phyloP scores from a whole-genome alignment of 2,329 filamentous ascomycete species.

The Fonsecaea monophora region DNA sequence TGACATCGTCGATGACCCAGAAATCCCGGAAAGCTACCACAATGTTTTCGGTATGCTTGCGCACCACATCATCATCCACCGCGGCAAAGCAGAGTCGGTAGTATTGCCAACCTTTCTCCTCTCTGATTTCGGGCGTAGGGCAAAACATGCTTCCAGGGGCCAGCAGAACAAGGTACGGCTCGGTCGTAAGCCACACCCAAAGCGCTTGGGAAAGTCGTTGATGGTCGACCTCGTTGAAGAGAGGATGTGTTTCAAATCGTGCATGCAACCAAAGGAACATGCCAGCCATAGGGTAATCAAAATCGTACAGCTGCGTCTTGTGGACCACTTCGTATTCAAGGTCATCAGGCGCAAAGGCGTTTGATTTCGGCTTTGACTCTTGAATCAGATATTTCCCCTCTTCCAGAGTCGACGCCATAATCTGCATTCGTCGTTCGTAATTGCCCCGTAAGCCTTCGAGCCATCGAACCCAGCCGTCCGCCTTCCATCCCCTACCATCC shows the following conservation, averaged over 20 bases:
- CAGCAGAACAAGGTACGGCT: slow-evolving; percentile 73
- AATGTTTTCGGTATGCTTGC: slow-evolving; percentile 67
- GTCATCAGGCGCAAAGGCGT: slow-evolving; percentile 43
- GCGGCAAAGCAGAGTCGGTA: slow-evolving; percentile 85
- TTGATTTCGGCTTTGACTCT: slow-evolving; percentile 22
- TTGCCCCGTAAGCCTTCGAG: slow-evolving; percentile 80
- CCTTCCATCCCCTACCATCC: slow-evolving; percentile 72
- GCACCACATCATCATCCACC: slow-evolving; percentile 73
- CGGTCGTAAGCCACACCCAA: slow-evolving; percentile 72
- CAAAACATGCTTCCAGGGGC: slow-evolving; percentile 77
- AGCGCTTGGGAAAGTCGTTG: slow-evolving; percentile 68
- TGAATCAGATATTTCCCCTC: slow-evolving; percentile 62
- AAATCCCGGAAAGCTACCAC: slow-evolving; percentile 74
- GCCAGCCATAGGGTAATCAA: slow-evolving; percentile 80
- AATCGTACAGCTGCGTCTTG: slow-evolving; percentile 76
- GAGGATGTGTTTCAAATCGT: slow-evolving; percentile 64
- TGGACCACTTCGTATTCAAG: slow-evolving; percentile 77
- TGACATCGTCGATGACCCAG: slow-evolving; percentile 74
- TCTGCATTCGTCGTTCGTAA: slow-evolving; percentile 84
- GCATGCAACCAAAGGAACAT: slow-evolving; percentile 91
- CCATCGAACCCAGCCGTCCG: slow-evolving; percentile 89
- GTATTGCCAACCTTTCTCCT: slow-evolving; percentile 71
- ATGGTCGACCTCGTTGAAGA: slow-evolving; percentile 65
- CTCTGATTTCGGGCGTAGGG: slow-evolving; percentile 66
- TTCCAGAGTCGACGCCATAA: slow-evolving; percentile 79